A percentile compares a stretch with the other conserved stretches of the same genome.
phyloP scores from a whole-genome alignment of 768 basidiomycete genomes.

The Kwoniella newhampshirensis region DNA sequence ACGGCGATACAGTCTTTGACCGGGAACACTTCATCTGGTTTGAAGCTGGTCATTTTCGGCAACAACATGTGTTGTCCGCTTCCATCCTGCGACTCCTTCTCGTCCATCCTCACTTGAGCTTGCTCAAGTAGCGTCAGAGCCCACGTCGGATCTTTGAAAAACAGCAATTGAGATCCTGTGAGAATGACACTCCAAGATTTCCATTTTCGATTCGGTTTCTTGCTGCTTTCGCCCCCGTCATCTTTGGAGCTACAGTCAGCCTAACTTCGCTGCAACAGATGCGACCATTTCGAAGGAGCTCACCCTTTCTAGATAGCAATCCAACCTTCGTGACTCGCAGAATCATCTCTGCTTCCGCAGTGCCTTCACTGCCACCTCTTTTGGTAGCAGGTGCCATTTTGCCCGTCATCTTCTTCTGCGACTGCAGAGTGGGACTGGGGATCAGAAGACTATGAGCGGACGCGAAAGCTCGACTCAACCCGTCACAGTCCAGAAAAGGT shows the following conservation, averaged over 20 bases:
- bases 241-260: conserved; percentile 37
- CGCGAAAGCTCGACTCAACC: conserved; percentile 46
- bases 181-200: conserved; percentile 77
- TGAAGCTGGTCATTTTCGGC: conserved; percentile 56
- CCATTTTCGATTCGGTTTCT: conserved; percentile 84
- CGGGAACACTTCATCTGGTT: conserved; percentile 81
- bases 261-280: not conserved
- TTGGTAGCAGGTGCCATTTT: conserved; percentile 12
- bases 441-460: conserved; percentile 31
- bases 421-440: not conserved
- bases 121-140: conserved; percentile 47
- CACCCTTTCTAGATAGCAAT: conserved; percentile 69
- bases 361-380: conserved; percentile 4
- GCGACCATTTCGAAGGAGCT: too few species aligned
- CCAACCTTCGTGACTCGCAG: conserved; percentile 80
- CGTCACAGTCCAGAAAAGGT: conserved; percentile 46
- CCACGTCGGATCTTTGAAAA: conserved; percentile 62
- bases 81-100: conserved; percentile 8
- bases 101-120: conserved; percentile 8
- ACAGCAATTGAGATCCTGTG: conserved; percentile 84
- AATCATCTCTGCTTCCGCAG: conserved; percentile 26
- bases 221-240: conserved; percentile 72
- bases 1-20: conserved; percentile 77
- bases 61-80: conserved; percentile 30
- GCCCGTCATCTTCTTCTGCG: conserved; percentile 5